Base-by-base conservation (phyloP, 2,329 filamentous ascomycete genomes). In the Cercospora nicotianae region DNA sequence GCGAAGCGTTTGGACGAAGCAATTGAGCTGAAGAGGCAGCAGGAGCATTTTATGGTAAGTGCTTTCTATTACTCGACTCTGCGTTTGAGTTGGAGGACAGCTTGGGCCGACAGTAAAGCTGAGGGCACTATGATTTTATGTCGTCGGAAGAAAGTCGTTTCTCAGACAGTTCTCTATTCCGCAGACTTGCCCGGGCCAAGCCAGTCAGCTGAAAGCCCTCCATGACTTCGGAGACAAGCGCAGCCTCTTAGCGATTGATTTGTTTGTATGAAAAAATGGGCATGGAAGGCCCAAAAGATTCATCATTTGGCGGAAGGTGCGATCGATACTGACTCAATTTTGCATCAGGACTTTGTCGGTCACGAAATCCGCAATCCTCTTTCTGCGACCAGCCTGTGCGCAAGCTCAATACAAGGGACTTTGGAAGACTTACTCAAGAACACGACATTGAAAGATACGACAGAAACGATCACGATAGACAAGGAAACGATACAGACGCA, bases 301-400 rank as follows among this genome's bases (percentile, higher is more conserved):
- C 10, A 5, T 5, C 3, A 12, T 53, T 13, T 55, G 23, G 23
- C 12, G 6, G 5, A n/a, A 18, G 8, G 42, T 28, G 20, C 28
- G 28, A 42, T 20, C 28, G 16, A 16, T 5, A 16, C 60, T 63
- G 30, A 63, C 60, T 51, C 16, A 10, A 51, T 20, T 18, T 5
- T 23, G 55, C n/a, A 18, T 9, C 18, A 64, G 61, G 64, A 65
- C 58, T 65, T 65, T 12, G 65, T 67, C 4, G 65, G 76, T 3
- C 80, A 82, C 68, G 81, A 83, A 65, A 81, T 81, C 72, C 75
- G 81, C 5, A 83, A 83, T 64, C 81, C 81, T 1, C 73, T 82
- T 0, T 77, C 76, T 23, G 80, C 81, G 1, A 82, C 83, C 51
- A 77, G 81, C 0, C 78, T 81, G 12, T 80, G 80, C 39, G 60